These are phyloP conservation scores for Astrocystis sublimbata DNA, from an alignment of 495 filamentous ascomycete species.

Conservation along the genomic window DNA sequence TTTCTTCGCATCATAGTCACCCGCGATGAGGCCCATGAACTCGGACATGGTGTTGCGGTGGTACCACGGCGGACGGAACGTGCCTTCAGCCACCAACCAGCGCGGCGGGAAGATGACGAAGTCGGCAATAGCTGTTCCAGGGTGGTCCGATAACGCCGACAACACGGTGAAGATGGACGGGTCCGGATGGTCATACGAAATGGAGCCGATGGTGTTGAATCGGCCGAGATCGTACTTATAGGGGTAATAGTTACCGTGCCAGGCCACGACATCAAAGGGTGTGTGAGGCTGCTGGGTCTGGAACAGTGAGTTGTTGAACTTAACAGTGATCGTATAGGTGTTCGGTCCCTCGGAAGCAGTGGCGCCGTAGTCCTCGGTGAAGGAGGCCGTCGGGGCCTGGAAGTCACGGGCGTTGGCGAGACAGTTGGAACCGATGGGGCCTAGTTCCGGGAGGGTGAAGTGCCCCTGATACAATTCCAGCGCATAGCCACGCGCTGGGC, in stretches of 20 bases:
- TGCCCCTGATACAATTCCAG: slow-evolving; percentile 85
- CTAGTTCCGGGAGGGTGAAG: slow-evolving; percentile 82
- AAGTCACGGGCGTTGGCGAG: slow-evolving; percentile 90
- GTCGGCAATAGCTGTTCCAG: slow-evolving; percentile 76
- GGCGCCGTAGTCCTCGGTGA: slow-evolving; percentile 58
- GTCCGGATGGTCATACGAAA: slow-evolving; percentile 79
- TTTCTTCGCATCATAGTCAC: slow-evolving; percentile 59
- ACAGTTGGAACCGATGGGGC: slow-evolving; percentile 84
- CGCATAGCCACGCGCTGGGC: slow-evolving; percentile 77
- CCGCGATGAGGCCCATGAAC: slow-evolving; percentile 75
- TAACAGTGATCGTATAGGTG: slow-evolving; percentile 67
- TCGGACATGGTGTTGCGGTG: slow-evolving; percentile 85
- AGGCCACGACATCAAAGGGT: slow-evolving; percentile 80
- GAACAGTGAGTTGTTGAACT: slow-evolving; percentile 81
- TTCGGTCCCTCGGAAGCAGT: slow-evolving; percentile 40
- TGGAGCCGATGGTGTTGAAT: slow-evolving; percentile 74
- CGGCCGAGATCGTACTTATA: slow-evolving; percentile 84
- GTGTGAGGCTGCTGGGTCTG: slow-evolving; percentile 69
- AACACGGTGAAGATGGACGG: slow-evolving; percentile 81
- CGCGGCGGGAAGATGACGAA: slow-evolving; percentile 84
- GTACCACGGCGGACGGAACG: slow-evolving; percentile 81
- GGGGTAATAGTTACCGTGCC: slow-evolving; percentile 78
- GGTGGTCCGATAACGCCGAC: slow-evolving; percentile 57
- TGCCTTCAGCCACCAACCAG: slow-evolving; percentile 76
- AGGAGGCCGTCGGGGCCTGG: slow-evolving; percentile 76